Evolutionary conservation across 2,329 filamentous ascomycete genomes (phyloP), one percentile per base, ranked within the genome.

Genomic region (Huntiella bhutanensis): DNA sequence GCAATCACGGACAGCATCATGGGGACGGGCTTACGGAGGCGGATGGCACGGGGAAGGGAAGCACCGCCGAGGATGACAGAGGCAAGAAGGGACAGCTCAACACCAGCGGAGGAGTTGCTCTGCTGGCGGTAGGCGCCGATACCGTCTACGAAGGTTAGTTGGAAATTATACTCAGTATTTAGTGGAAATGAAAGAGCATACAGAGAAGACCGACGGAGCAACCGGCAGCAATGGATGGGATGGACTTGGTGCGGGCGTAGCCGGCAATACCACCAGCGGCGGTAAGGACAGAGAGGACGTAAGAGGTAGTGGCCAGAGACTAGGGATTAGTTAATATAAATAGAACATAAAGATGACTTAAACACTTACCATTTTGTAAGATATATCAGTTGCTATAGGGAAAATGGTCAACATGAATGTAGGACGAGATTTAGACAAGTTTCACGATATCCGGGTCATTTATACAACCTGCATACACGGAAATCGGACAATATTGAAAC

Each of bases 51-150:
- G 10, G 91, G 91, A 50, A 96, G 79, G 2, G 83, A 81, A 37
- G 82, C 82, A 15, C 85, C 86, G 37, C 72, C 88, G 33, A 98
- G 71, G 19, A 96, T 65, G n/a, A 85, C 56, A 1, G 84, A 93
- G 4, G 91, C 91, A 38, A 95, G 68, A 7, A 98, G 71, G n/a
- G 81, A 83, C 38, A 94, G 67, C 63, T 96, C 91, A 54, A 92
- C 65, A 52, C 88, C 91, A 60, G 91, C 94, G 3, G 82, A 60
- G 59, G 85, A 72, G 51, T 71, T 68, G 55, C 76, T 78, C 55
- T 80, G 77, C 52, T 94, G 77, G 49, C 87, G 82, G 57, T 82
- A 78, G 53, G 81, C 87, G 52, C 85, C 84, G 38, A 94, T 67
- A 17, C 77, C 77, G 63, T 98, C 72, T 75, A 28, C 5, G 7